Evolutionary conservation across 179 eudicot species (phyloP).

Genomic region (Pouteria campechiana): DNA sequence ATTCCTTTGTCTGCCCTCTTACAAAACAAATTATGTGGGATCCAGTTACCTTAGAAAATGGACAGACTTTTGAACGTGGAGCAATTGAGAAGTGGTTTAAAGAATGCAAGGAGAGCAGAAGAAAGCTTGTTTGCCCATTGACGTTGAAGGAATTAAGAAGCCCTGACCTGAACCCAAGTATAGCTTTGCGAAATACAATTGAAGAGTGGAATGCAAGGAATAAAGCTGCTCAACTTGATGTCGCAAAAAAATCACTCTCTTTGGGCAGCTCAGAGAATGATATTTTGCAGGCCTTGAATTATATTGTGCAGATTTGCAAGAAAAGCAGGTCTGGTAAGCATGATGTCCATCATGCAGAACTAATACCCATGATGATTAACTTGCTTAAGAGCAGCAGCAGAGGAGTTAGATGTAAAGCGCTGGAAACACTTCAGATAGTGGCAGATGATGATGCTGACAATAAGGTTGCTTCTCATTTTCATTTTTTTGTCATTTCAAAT

Average conservation of each 20-base stretch:
- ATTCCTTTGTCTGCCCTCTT: constrained; percentile 79
- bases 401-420: constrained; percentile 58
- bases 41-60: constrained; percentile 79
- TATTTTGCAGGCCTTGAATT: constrained; percentile 55
- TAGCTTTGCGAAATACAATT: constrained; percentile 68
- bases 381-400: constrained; percentile 60
- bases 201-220: constrained; percentile 96
- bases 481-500: constrained; percentile 1
- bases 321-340: constrained; percentile 46
- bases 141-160: constrained; percentile 49
- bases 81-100: constrained; percentile 93
- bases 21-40: constrained; percentile 79
- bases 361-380: constrained; percentile 57
- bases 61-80: constrained; percentile 80
- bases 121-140: constrained; percentile 59
- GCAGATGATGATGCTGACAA: constrained; percentile 65
- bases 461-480: constrained; percentile 46
- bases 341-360: constrained; percentile 53
- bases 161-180: constrained; percentile 67
- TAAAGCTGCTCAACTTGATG: constrained; percentile 81
- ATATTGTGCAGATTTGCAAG: constrained; percentile 45
- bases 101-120: constrained; percentile 61
- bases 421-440: constrained; percentile 71
- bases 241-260: constrained; percentile 57
- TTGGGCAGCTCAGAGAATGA: constrained; percentile 46